phyloP scores from a whole-genome alignment of 106 monocot species.

The Dendrobium huoshanense region DNA sequence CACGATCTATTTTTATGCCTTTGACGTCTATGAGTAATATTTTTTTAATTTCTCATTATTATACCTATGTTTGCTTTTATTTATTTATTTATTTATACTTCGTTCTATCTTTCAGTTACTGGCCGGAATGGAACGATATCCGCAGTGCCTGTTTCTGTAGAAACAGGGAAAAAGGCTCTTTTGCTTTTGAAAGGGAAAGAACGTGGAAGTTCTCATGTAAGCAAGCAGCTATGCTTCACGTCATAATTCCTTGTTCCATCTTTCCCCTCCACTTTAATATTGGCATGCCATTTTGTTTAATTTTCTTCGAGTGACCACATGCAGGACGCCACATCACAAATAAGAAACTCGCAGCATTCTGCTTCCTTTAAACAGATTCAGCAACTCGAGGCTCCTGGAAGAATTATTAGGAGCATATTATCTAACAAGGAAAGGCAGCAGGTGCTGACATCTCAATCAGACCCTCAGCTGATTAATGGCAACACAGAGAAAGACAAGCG shows the following conservation, averaged over 20 bases:
- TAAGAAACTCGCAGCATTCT: slow-evolving; percentile 13
- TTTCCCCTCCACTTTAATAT: background rate
- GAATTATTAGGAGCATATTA: slow-evolving; percentile 70
- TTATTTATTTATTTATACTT: background rate
- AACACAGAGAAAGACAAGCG: slow-evolving; percentile 53
- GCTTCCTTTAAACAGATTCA: slow-evolving; percentile 36
- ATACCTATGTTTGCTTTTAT: background rate
- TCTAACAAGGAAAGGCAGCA: slow-evolving; percentile 51
- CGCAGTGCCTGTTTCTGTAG: slow-evolving; percentile 29
- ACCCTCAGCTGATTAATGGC: slow-evolving; percentile 27
- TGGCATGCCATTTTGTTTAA: background rate
- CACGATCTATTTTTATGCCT: background rate
- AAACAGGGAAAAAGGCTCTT: slow-evolving; percentile 49
- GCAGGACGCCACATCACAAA: background rate
- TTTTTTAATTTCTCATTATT: background rate
- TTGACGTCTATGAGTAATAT: background rate
- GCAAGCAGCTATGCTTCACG: background rate
- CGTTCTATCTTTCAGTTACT: slow-evolving; percentile 17
- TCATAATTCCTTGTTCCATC: background rate
- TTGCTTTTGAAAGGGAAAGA: slow-evolving; percentile 75
- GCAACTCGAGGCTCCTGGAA: slow-evolving; percentile 45
- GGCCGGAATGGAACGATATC: slow-evolving; percentile 26
- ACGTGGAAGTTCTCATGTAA: slow-evolving; percentile 46
- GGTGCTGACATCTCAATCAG: slow-evolving; percentile 10
- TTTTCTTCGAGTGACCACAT: background rate